Evolutionary conservation across 1,139 yeast genomes (phyloP), one percentile per base, ranked within the genome.

Genomic region (Pichia sp.): DNA sequence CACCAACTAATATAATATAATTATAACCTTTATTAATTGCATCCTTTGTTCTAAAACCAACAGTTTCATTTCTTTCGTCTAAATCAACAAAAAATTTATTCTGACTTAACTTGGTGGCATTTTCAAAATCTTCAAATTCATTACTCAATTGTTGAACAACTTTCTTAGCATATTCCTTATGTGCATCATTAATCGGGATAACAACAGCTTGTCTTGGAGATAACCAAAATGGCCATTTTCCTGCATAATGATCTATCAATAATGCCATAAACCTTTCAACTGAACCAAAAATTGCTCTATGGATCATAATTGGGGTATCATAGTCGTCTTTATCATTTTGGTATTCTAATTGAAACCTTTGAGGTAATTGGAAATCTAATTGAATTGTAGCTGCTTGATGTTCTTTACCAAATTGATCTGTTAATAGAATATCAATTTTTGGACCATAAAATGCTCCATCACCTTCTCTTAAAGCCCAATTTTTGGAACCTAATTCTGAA

Each of bases 401-500:
- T 86, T 94, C 87, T 76, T 96, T 86, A 61, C 81, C 82, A 66
- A 86, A 79, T 38, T 95, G 94, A 68, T 92, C 98, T 56, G 89
- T 81, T 63, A 92, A 83, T 80, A 84, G 81, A 61, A 92, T 84
- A 72, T 92, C 98, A 64, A 92, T 92, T 78, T 92, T 92, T 61
- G 98, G 98, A 53, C 98, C 98, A 69, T 92, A 92, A 75, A 92
- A 92, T 39, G 98, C 98, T 68, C 98, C 98, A 66, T 92, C 97
- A 63, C 95, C 97, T 52, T 88, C 90, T 70, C 90, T 88, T 59
- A 90, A 70, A 63, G 83, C 86, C 97, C 97, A 92, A 51, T 79
- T 74, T 3, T 46, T 47, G 5, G 41, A 28, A 56, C 87, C 89
- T 56, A 86, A 81, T 74, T 89, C 89, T 51, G 74, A 73, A 66